phyloP scores from a whole-genome alignment of 2,329 filamentous ascomycete species.

The Fusarium chaquense region DNA sequence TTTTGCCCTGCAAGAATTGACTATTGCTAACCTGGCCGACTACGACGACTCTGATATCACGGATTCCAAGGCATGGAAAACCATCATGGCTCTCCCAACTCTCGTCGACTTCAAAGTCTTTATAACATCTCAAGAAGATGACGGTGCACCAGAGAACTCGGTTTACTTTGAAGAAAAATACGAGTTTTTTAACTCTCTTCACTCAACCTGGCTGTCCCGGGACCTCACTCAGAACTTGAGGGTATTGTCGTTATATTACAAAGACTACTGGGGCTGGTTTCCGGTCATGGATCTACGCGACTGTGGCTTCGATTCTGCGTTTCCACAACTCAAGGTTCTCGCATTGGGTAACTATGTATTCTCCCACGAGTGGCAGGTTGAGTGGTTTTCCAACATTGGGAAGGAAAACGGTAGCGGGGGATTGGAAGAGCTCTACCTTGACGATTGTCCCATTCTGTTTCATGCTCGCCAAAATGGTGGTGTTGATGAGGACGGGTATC shows the following conservation, averaged over 20 bases:
- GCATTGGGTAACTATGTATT: constrained; percentile 58
- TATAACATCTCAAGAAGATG: background rate
- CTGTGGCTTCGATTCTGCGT: constrained; percentile 23
- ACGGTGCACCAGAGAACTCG: background rate
- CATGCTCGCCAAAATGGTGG: constrained; percentile 2
- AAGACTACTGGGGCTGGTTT: constrained; percentile 56
- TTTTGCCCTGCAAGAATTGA: constrained; percentile 20
- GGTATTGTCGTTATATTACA: constrained; percentile 56
- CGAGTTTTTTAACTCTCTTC: constrained; percentile 39
- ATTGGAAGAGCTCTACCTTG: constrained; percentile 57
- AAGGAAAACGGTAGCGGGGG: constrained; percentile 20
- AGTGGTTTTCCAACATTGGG: constrained; percentile 58
- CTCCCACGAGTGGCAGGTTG: constrained; percentile 59
- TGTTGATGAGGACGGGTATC: constrained; percentile 8
- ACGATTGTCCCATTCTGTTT: constrained; percentile 56
- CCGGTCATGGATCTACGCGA: constrained; percentile 53
- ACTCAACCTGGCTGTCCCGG: constrained; percentile 39
- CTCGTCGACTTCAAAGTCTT: constrained; percentile 18
- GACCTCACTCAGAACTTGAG: constrained; percentile 41
- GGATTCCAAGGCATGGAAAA: constrained; percentile 12
- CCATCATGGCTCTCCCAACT: background rate
- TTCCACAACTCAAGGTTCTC: constrained; percentile 56
- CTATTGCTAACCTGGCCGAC: constrained; percentile 30
- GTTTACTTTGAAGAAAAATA: constrained; percentile 20
- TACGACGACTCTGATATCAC: background rate